Percentiles rank a stretch among this genome's conserved stretches.
These are phyloP conservation scores for Astragalus glycyphyllos DNA, from an alignment of 306 rosid genomes.

Conservation along the genomic window DNA sequence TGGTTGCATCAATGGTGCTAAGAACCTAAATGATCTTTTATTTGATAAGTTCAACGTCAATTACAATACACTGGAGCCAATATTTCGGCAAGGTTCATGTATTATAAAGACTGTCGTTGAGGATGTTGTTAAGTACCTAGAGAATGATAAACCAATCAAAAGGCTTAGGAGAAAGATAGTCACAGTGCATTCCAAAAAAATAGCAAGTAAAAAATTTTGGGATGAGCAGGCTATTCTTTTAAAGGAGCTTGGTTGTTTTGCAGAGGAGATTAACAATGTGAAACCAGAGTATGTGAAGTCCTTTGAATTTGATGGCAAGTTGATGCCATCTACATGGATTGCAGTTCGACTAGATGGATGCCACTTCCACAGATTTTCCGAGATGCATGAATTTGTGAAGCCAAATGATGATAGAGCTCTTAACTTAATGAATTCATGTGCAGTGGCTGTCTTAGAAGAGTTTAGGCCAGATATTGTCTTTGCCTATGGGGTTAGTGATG, in stretches of 20 bases:
- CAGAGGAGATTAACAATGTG: slow-evolving; percentile 64
- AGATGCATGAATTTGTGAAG: slow-evolving; percentile 76
- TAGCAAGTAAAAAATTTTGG: slow-evolving; percentile 68
- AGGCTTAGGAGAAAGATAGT: slow-evolving; percentile 62
- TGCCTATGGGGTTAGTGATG: slow-evolving; percentile 83
- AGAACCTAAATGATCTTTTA: slow-evolving; percentile 58
- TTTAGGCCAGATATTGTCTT: slow-evolving; percentile 68
- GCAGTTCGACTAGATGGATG: slow-evolving; percentile 83
- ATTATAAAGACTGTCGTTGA: slow-evolving; percentile 63
- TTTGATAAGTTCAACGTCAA: slow-evolving; percentile 67
- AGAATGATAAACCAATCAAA: slow-evolving; percentile 65
- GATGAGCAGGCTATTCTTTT: slow-evolving; percentile 57
- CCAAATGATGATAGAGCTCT: slow-evolving; percentile 87
- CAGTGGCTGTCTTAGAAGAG: slow-evolving; percentile 69
- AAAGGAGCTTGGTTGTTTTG: slow-evolving; percentile 80
- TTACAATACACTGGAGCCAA: slow-evolving; percentile 61
- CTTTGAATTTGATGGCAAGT: slow-evolving; percentile 65
- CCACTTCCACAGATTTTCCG: slow-evolving; percentile 85
- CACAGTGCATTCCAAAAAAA: slow-evolving; percentile 62
- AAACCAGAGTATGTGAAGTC: slow-evolving; percentile 74
- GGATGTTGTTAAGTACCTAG: slow-evolving; percentile 68
- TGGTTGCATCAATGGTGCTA: slow-evolving; percentile 56
- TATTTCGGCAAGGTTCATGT: slow-evolving; percentile 82
- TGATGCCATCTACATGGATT: slow-evolving; percentile 82
- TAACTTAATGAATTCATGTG: slow-evolving; percentile 84